phyloP scores from a whole-genome alignment of 2,329 filamentous ascomycete genomes.

The Apiospora aurea region DNA sequence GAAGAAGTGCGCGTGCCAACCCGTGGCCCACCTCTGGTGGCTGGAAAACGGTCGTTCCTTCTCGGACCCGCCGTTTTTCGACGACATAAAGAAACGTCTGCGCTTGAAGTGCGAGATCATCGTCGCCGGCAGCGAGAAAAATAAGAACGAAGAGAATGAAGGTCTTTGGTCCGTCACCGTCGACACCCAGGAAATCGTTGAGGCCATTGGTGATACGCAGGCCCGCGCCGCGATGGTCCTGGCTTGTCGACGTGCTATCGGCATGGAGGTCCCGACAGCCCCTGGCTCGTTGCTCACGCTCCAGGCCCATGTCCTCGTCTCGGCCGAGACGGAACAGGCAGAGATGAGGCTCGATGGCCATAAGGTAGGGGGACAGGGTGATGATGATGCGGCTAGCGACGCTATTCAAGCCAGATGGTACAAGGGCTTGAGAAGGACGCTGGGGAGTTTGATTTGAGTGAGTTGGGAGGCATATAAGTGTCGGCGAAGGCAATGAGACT shows the following conservation, averaged over 20 bases:
- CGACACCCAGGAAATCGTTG: not conserved
- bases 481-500: no score
- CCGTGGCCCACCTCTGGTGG: not conserved
- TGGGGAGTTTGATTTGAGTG: not conserved
- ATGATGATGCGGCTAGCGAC: not conserved
- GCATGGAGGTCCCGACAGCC: not conserved
- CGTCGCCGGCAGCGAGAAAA: not conserved
- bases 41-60: not conserved
- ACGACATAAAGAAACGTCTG: not conserved
- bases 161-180: not conserved
- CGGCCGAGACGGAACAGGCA: not conserved
- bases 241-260: not conserved
- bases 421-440: not conserved
- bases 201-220: not conserved
- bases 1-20: not conserved
- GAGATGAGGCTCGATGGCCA: not conserved
- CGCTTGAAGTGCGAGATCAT: not conserved
- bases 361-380: not conserved
- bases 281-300: not conserved
- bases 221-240: not conserved
- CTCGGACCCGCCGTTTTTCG: not conserved
- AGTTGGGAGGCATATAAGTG: no score
- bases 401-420: not conserved
- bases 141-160: not conserved
- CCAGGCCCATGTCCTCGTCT: not conserved